phyloP scores from a whole-genome alignment of 2,329 filamentous ascomycete species.

The Monosporascus sp. region DNA sequence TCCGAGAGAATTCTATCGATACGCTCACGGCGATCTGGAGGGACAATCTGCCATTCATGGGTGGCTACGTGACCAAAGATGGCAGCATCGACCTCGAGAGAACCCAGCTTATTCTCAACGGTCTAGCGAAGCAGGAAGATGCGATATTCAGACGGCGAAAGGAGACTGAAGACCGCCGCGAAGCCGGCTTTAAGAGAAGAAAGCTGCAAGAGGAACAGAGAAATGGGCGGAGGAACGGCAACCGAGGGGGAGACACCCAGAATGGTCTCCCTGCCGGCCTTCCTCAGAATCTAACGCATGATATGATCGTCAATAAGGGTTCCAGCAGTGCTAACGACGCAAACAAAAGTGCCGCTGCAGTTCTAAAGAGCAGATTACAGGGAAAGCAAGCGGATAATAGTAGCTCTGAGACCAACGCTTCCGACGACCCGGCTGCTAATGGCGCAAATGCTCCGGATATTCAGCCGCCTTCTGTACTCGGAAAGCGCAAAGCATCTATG shows the following conservation, averaged over 20 bases:
- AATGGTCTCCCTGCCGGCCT: slow-evolving; percentile 45
- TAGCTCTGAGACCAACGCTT: slow-evolving; percentile 18
- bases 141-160: slow-evolving; percentile 86
- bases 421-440: slow-evolving; percentile 11
- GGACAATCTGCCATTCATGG: slow-evolving; percentile 85
- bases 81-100: slow-evolving; percentile 82
- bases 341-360: slow-evolving; percentile 92
- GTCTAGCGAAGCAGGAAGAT: slow-evolving; percentile 88
- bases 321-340: slow-evolving; percentile 67
- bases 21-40: slow-evolving; percentile 96
- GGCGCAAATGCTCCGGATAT: slow-evolving; percentile 18
- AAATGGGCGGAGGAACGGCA: slow-evolving; percentile 27
- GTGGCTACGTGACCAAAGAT: slow-evolving; percentile 93
- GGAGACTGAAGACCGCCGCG: slow-evolving; percentile 77
- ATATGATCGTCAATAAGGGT: slow-evolving; percentile 76
- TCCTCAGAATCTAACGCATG: slow-evolving; percentile 66
- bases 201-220: slow-evolving; percentile 60
- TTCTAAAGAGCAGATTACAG: slow-evolving; percentile 75
- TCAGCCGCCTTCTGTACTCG: slow-evolving; percentile 46
- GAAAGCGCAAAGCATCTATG: slow-evolving; percentile 73
- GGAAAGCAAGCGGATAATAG: slow-evolving; percentile 15
- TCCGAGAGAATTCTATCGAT: slow-evolving; percentile 95
- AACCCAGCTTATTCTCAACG: slow-evolving; percentile 82
- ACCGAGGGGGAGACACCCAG: slow-evolving; percentile 13
- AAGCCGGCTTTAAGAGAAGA: slow-evolving; percentile 72